phyloP scores from a whole-genome alignment of 1,284 basidiomycete species.

The Malassezia psittaci region DNA sequence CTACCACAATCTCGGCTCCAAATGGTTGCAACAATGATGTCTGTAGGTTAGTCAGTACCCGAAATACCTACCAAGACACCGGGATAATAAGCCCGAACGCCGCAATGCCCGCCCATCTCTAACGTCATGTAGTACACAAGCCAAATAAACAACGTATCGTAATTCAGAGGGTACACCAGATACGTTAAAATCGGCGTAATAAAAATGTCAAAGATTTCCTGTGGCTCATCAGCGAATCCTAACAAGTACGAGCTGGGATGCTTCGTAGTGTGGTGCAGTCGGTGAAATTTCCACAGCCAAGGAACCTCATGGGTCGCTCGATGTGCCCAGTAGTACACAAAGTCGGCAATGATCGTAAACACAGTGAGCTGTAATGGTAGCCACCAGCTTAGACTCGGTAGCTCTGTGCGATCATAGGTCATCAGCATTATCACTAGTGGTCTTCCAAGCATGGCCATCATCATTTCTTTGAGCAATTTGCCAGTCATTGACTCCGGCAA shows the following conservation, averaged over 20 bases:
- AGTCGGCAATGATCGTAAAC: slow-evolving; percentile 22
- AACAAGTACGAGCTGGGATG: slow-evolving; percentile 31
- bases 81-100: slow-evolving; percentile 29
- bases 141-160: slow-evolving; percentile 21
- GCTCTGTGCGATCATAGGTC: slow-evolving; percentile 6
- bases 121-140: slow-evolving; percentile 24
- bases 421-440: slow-evolving; percentile 16
- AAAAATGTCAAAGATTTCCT: slow-evolving; percentile 35
- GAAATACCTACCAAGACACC: slow-evolving; percentile 4
- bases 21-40: slow-evolving; percentile 27
- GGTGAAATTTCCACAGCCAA: slow-evolving; percentile 26
- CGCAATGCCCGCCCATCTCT: slow-evolving; percentile 32
- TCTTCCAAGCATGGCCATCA: neutral
- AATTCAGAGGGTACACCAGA: slow-evolving; percentile 22
- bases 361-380: slow-evolving; percentile 19
- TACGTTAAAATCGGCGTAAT: slow-evolving; percentile 27
- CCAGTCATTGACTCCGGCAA: slow-evolving; percentile 24
- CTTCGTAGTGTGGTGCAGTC: slow-evolving; percentile 30
- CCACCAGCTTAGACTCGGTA: slow-evolving; percentile 11
- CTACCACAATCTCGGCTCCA: slow-evolving; percentile 30
- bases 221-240: slow-evolving; percentile 31
- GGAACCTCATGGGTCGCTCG: slow-evolving; percentile 32
- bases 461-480: slow-evolving; percentile 15
- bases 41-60: neutral
- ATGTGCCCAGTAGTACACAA: slow-evolving; percentile 39